Evolutionary conservation across 768 basidiomycete genomes (phyloP).

Genomic region (Terana coerulea): DNA sequence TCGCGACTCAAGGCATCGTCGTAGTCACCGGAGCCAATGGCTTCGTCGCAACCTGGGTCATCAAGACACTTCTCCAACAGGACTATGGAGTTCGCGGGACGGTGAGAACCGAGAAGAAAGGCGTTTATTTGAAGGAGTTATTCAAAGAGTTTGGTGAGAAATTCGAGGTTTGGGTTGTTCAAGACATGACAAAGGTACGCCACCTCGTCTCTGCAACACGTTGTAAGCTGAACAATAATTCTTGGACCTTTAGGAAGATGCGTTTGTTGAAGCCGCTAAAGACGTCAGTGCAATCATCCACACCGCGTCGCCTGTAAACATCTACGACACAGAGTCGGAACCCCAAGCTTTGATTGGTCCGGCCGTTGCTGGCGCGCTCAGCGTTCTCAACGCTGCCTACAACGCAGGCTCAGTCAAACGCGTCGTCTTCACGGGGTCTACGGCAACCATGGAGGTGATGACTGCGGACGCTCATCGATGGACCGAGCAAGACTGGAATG

Average conservation of each 20-base stretch:
- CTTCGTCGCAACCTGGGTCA: too few species aligned
- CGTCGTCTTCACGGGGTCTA: conserved; percentile 54
- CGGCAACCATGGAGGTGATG: conserved; percentile 34
- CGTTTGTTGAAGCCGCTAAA: conserved; percentile 33
- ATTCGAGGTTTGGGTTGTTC: too few species aligned
- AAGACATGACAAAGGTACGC: too few species aligned
- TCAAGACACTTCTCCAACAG: too few species aligned
- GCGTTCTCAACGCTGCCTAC: too few species aligned
- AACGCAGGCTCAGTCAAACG: conserved; percentile 48
- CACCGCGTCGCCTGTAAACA: background rate
- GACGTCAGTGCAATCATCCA: conserved; percentile 37
- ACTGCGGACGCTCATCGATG: too few species aligned
- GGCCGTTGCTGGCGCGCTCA: conserved; percentile 64
- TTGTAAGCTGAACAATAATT: too few species aligned
- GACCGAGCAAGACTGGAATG: too few species aligned
- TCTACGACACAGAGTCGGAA: too few species aligned
- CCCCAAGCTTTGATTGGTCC: conserved; percentile 63
- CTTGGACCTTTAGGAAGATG: background rate
- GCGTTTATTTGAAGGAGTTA: conserved; percentile 45
- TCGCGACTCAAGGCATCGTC: too few species aligned
- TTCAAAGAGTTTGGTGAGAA: conserved; percentile 50
- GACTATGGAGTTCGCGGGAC: too few species aligned
- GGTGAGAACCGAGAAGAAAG: conserved; percentile 56
- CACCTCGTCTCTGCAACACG: too few species aligned
- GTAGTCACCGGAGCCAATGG: conserved; percentile 52